A percentile compares a stretch with the other conserved stretches of the same genome.
Conservation (phyloP, 768 basidiomycete genomes). For the Jaapia argillacea region DNA sequence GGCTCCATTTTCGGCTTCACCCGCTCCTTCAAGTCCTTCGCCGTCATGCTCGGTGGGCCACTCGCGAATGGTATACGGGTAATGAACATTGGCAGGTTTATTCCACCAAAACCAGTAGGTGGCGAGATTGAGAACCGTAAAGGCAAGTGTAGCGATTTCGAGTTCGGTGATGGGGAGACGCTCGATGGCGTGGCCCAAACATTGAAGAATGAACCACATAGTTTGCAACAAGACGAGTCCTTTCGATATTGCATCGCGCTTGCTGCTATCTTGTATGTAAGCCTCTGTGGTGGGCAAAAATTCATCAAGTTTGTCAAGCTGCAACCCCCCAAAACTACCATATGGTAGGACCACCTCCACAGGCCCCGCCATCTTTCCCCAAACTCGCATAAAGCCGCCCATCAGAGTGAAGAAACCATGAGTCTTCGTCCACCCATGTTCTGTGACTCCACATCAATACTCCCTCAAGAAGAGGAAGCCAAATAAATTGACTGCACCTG, state of each 20-base stretch:
- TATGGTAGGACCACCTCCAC: too few species aligned
- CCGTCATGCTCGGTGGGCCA: too few species aligned
- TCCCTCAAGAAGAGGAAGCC: not conserved
- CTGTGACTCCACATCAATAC: not conserved
- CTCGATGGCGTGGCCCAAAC: constrained; percentile 12
- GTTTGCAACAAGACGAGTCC: constrained; percentile 15
- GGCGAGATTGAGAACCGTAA: constrained; percentile 3
- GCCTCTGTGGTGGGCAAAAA: not conserved
- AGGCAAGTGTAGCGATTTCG: constrained; percentile 21
- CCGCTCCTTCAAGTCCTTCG: too few species aligned
- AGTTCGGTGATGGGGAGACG: constrained; percentile 18
- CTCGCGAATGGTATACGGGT: too few species aligned
- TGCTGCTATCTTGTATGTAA: constrained; percentile 3
- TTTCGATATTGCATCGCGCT: not conserved
- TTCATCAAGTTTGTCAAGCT: not conserved
- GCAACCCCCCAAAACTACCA: too few species aligned
- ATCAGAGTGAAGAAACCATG: constrained; percentile 3
- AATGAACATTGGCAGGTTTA: constrained; percentile 1
- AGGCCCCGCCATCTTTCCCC: too few species aligned
- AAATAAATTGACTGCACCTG: not conserved
- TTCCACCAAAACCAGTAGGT: constrained; percentile 5
- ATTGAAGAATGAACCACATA: constrained; percentile 22
- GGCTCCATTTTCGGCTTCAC: too few species aligned
- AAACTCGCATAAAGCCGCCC: constrained; percentile 1
- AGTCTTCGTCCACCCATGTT: constrained; percentile 1